Conservation (phyloP, 169 alveolate species). For the Theileria equi region DNA sequence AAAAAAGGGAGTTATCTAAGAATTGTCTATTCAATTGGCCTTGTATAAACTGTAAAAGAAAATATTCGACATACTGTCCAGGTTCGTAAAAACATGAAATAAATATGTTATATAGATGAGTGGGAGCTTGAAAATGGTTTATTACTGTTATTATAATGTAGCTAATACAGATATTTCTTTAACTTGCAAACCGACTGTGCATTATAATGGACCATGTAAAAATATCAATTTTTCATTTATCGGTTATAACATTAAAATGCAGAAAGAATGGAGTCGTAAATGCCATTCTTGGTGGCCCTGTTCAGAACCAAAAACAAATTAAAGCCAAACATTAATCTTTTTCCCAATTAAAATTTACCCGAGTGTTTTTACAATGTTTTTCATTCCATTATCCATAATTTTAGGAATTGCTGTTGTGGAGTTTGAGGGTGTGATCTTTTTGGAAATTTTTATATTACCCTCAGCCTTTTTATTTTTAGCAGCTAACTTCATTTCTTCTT, state of each 20-base stretch:
- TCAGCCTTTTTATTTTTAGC: slow-evolving; percentile 67
- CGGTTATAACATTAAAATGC: slow-evolving; percentile 55
- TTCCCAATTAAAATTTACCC: neutral
- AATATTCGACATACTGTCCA: slow-evolving; percentile 69
- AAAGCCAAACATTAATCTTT: neutral
- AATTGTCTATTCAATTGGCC: slow-evolving; percentile 77
- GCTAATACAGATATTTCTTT: neutral
- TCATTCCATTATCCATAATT: slow-evolving; percentile 37
- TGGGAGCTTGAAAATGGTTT: slow-evolving; percentile 1
- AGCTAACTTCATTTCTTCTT: slow-evolving; percentile 68
- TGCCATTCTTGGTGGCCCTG: slow-evolving; percentile 69
- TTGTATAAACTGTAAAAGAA: slow-evolving; percentile 67
- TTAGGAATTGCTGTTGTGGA: slow-evolving; percentile 53
- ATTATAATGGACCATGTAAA: slow-evolving; percentile 50
- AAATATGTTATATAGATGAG: neutral
- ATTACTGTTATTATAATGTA: neutral
- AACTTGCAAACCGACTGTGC: slow-evolving; percentile 19
- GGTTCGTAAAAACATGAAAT: slow-evolving; percentile 36
- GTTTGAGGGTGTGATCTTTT: slow-evolving; percentile 11
- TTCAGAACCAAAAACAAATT: neutral
- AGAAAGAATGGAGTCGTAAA: slow-evolving; percentile 54
- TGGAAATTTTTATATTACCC: slow-evolving; percentile 36
- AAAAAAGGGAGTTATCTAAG: slow-evolving; percentile 64
- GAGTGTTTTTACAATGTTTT: slow-evolving; percentile 43
- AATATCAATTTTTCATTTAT: slow-evolving; percentile 26